Evolutionary conservation across 1,139 yeast genomes (phyloP), one percentile per base, ranked within the genome.

Genomic region (Candida tunisiensis): DNA sequence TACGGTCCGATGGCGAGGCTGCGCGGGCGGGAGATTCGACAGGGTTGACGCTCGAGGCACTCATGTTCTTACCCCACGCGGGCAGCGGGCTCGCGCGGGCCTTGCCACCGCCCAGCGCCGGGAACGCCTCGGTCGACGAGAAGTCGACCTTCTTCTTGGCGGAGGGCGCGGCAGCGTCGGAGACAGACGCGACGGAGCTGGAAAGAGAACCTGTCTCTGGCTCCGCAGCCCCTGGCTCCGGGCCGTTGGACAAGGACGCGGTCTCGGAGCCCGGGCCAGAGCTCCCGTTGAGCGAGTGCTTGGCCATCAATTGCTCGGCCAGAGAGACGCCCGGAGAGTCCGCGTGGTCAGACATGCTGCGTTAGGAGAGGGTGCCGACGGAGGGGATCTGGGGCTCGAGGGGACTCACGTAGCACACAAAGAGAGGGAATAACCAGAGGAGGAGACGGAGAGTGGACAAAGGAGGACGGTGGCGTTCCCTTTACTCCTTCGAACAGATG

Each of bases 91-190:
- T 19, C 19, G 34, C 13, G 14, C 40, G 28, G 12, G 45, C 28
- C 4, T 38, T 25, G 16, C 41, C 44, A 16, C 68, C 66, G 24
- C 80, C 82, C 41, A 78, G 62, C 18, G 78, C 63, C n/a, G 92
- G 92, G 51, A 74, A 74, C n/a, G 77, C 75, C 8, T 59, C 45
- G 12, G 34, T 32, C 6, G 40, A 36, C 16, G 28, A 15, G 24
- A 36, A 21, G 21, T 36, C 37, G 17, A 34, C 26, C 25, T 27
- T 34, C 8, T 14, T 14, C 9, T 20, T 20, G 14, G 22, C 22
- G 18, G 31, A 19, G 12, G 29, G 22, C 9, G 29, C 29, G 27
- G 21, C 31, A 15, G 14, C 24, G 21, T 23, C 36, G 21, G 31
- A 28, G 15, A 31, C 12, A 25, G 30, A 24, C 11, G 28, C 16